Conservation (phyloP, 495 filamentous ascomycete genomes). For the Ramalina peruviana region DNA sequence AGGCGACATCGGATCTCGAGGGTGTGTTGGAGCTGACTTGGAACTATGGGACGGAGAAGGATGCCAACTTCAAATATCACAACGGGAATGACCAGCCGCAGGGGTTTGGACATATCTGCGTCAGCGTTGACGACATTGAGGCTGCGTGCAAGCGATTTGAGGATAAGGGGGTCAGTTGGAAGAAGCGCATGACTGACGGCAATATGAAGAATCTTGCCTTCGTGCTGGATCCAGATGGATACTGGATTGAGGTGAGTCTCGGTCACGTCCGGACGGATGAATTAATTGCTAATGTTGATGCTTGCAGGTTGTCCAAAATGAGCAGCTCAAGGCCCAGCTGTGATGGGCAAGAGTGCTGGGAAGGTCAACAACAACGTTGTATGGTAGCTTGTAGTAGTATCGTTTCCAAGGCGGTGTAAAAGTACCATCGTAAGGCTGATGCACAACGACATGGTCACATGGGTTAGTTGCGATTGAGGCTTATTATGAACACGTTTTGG, state of each 20-base stretch:
- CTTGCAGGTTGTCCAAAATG: neutral
- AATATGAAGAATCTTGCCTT: slow-evolving; percentile 94
- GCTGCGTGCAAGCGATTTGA: slow-evolving; percentile 79
- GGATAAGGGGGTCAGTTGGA: slow-evolving; percentile 68
- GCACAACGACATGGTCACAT: too few species aligned
- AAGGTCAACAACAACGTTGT: too few species aligned
- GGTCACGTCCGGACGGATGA: neutral
- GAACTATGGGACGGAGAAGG: slow-evolving; percentile 95
- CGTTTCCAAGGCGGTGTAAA: too few species aligned
- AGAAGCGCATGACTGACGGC: slow-evolving; percentile 86
- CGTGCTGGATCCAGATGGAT: slow-evolving; percentile 80
- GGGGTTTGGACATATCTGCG: slow-evolving; percentile 86
- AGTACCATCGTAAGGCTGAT: too few species aligned
- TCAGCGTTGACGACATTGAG: slow-evolving; percentile 81
- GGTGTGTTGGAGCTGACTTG: slow-evolving; percentile 84
- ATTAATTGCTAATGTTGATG: neutral
- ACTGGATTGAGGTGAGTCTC: slow-evolving; percentile 20
- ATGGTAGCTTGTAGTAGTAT: too few species aligned
- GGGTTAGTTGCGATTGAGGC: too few species aligned
- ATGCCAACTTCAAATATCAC: slow-evolving; percentile 74
- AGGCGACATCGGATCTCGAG: slow-evolving; percentile 48
- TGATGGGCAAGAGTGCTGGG: too few species aligned
- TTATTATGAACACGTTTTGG: too few species aligned
- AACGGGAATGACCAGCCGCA: slow-evolving; percentile 84
- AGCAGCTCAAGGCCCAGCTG: neutral